Evolutionary conservation across 2,329 filamentous ascomycete species (phyloP).

Genomic region (Pseudogymnoascus sp.): DNA sequence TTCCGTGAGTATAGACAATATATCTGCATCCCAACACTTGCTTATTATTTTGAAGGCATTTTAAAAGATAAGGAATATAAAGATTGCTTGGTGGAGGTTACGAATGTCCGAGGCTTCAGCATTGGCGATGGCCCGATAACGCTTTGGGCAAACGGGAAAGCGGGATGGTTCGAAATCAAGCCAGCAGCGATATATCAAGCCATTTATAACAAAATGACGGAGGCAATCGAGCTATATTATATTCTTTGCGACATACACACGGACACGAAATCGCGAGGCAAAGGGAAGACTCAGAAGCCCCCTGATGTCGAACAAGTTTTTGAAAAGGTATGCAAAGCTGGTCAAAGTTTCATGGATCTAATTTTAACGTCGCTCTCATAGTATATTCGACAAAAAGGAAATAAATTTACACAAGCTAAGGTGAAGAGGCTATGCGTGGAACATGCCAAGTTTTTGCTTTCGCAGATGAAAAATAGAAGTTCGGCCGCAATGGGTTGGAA

Average conservation of each 20-base stretch:
- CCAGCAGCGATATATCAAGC: conserved; percentile 48
- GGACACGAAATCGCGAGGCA: conserved; percentile 28
- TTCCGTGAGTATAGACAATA: conserved; percentile 29
- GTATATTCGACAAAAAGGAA: conserved; percentile 45
- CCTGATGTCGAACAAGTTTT: conserved; percentile 17
- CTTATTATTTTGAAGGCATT: conserved; percentile 24
- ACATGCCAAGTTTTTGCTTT: conserved; percentile 44
- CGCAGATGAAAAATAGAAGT: conserved; percentile 37
- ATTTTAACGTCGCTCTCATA: conserved; percentile 29
- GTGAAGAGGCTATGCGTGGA: conserved; percentile 38
- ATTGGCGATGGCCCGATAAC: conserved; percentile 47
- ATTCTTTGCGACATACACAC: conserved; percentile 50
- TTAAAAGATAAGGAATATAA: conserved; percentile 26
- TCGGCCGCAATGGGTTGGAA: conserved; percentile 33
- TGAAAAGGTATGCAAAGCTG: conserved; percentile 19
- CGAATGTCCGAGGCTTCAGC: conserved; percentile 41
- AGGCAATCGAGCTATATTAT: conserved; percentile 57
- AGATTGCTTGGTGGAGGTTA: conserved; percentile 43
- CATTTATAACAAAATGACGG: conserved; percentile 50
- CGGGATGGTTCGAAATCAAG: conserved; percentile 60
- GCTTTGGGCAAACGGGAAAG: conserved; percentile 57
- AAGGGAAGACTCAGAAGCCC: conserved; percentile 24
- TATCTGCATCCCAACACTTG: neutral
- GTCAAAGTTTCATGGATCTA: conserved; percentile 27
- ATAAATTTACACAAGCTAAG: conserved; percentile 44